Evolutionary conservation across 2,329 filamentous ascomycete species (phyloP), one percentile per base, ranked within the genome.

Genomic region (Microsporum ferrugineum): DNA sequence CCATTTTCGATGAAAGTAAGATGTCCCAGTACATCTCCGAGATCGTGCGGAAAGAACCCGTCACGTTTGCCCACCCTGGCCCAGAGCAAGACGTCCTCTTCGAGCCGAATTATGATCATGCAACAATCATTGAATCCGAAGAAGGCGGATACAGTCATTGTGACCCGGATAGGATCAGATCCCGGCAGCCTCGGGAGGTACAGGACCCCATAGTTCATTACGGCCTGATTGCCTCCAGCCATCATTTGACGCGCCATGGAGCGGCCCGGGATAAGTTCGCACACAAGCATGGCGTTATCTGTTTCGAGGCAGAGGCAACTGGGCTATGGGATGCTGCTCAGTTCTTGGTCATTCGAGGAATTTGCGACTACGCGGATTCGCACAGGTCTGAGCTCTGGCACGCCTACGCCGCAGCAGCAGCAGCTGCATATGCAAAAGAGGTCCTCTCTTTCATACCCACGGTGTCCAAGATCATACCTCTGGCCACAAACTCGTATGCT

Each of bases 71-170:
- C 8, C 47, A 29, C 23, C 47, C 47, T 8, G 47, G 47, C 53
- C 63, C 63, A 51, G 64, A 66, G 29, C 60, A 64, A 60, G 66
- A 70, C 53, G 31, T 63, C 45, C 60, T 69, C 38, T 69, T 69
- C 57, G 62, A 69, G 41, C 47, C 64, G 51, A 53, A 67, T 61
- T 67, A 68, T 65, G 58, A 63, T 60, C 67, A 70, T 60, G 38
- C 55, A 49, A 62, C n/a, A 5, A 17, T 17, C 43, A 12, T 49
- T n/a, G 43, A 49, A 60, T 56, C 60, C 56, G 51, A 31, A 56
- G 27, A 6, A 56, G 17, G 61, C 39, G 62, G 10, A 55, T 57
- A 29, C 34, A 64, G 38, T 58, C 10, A 29, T 8, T 27, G 33
- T 12, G 49, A 56, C 2, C 51, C 27, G 14, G 3, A 12, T 10